Evolutionary conservation across 345 rosid genomes (phyloP).

Genomic region (Gossypium bickii): DNA sequence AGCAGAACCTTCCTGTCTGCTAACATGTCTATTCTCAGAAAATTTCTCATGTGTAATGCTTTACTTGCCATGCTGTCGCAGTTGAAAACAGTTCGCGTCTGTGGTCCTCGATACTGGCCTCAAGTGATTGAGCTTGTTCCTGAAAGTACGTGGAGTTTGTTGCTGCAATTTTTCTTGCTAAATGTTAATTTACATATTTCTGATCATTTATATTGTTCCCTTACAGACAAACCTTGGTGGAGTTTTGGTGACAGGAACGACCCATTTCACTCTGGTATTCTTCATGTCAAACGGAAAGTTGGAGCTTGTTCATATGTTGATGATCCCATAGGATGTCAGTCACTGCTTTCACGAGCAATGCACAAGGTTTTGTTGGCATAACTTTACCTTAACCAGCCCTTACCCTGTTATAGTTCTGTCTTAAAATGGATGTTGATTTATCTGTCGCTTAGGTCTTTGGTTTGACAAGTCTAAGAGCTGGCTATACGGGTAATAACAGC

Average conservation of each 20-base stretch:
- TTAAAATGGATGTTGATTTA: slow-evolving; percentile 8
- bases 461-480: slow-evolving; percentile 43
- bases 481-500: slow-evolving; percentile 29
- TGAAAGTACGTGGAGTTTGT: slow-evolving; percentile 50
- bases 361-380: slow-evolving; percentile 62
- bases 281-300: slow-evolving; percentile 85
- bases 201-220: slow-evolving; percentile 1
- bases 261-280: slow-evolving; percentile 80
- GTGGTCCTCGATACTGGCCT: slow-evolving; percentile 99
- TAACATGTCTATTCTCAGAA: background rate
- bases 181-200: slow-evolving; percentile 11
- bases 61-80: slow-evolving; percentile 40
- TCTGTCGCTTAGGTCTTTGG: slow-evolving; percentile 66
- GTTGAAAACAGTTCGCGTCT: slow-evolving; percentile 71
- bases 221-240: slow-evolving; percentile 89
- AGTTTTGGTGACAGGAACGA: slow-evolving; percentile 58
- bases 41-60: background rate
- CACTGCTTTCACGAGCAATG: slow-evolving; percentile 90
- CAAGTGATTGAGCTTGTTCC: slow-evolving; percentile 80
- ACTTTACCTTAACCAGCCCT: background rate
- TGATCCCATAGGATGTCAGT: slow-evolving; percentile 92
- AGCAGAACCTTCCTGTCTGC: slow-evolving; percentile 5
- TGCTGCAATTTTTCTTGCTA: slow-evolving; percentile 16
- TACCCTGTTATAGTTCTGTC: background rate
- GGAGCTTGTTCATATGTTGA: slow-evolving; percentile 98